Conservation (phyloP, 345 rosid genomes). For the Gossypium rotundifolium region DNA sequence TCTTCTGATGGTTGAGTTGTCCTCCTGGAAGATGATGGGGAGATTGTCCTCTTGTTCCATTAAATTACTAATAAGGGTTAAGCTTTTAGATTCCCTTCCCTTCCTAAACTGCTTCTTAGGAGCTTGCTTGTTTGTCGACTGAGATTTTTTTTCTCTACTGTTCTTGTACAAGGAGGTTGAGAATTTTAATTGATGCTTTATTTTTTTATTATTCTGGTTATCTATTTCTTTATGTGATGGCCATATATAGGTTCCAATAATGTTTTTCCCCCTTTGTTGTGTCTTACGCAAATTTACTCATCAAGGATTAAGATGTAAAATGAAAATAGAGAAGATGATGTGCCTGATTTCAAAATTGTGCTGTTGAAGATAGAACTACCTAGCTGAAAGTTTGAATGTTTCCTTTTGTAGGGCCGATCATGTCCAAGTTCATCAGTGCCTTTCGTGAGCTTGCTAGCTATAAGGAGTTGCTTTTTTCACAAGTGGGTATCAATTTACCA, state of each 20-base stretch:
- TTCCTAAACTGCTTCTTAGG: not conserved
- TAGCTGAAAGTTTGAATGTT: constrained; percentile 7
- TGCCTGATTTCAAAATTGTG: not conserved
- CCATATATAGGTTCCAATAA: too few relatives aligned
- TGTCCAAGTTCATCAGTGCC: constrained; percentile 62
- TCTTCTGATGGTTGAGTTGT: not conserved
- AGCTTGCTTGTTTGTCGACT: not conserved
- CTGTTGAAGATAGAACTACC: not conserved
- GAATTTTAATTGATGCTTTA: not conserved
- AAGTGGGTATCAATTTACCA: constrained; percentile 41
- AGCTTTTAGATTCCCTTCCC: not conserved
- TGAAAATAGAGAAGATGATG: not conserved
- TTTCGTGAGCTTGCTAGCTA: constrained; percentile 74
- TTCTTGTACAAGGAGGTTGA: not conserved
- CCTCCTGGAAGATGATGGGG: not conserved
- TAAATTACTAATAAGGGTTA: not conserved
- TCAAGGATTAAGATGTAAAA: not conserved
- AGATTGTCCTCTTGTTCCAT: not conserved
- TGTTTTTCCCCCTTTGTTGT: not conserved
- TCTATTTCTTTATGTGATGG: not conserved
- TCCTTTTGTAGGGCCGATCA: constrained; percentile 60
- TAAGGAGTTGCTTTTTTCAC: constrained; percentile 81
- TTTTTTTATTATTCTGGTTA: not conserved
- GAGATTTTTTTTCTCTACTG: not conserved
- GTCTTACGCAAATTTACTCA: not conserved